Evolutionary conservation across 257 asterid genomes (phyloP).

Genomic region (Eustoma russellianum): DNA sequence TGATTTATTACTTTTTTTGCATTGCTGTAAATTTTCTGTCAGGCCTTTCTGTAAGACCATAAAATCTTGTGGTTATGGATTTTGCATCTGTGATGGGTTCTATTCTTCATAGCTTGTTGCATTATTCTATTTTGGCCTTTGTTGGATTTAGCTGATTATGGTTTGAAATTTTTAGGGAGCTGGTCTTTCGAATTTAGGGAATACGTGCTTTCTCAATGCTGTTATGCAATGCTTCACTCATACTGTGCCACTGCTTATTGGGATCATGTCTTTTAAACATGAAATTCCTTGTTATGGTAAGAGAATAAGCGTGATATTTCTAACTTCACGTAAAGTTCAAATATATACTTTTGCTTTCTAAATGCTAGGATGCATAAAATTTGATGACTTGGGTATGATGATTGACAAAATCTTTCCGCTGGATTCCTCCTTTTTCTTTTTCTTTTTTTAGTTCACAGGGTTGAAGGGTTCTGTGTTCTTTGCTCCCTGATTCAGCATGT

Average conservation of each 20-base stretch:
- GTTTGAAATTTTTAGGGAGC: constrained; percentile 49
- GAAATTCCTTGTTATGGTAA: constrained; percentile 31
- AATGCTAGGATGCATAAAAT: neutral
- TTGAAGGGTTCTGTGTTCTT: constrained; percentile 35
- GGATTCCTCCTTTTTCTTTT: neutral
- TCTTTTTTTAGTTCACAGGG: constrained; percentile 39
- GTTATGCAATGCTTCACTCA: constrained; percentile 82
- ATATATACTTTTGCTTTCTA: neutral
- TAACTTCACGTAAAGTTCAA: neutral
- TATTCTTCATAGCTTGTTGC: too few relatives aligned
- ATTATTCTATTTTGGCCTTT: too few relatives aligned
- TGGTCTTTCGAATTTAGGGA: constrained; percentile 78
- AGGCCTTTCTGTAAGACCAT: too few relatives aligned
- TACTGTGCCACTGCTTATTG: constrained; percentile 69
- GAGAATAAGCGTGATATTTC: constrained; percentile 2
- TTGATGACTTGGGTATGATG: neutral
- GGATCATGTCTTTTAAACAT: constrained; percentile 30
- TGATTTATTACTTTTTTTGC: too few relatives aligned
- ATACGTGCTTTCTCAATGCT: constrained; percentile 81
- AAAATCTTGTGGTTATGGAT: too few relatives aligned
- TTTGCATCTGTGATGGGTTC: too few relatives aligned
- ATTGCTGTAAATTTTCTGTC: too few relatives aligned
- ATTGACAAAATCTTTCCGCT: neutral
- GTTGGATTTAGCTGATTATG: neutral
- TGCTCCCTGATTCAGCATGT: constrained; percentile 47